Base-by-base conservation (phyloP, 2,329 filamentous ascomycete genomes). In the Clarireedia hainanense region DNA sequence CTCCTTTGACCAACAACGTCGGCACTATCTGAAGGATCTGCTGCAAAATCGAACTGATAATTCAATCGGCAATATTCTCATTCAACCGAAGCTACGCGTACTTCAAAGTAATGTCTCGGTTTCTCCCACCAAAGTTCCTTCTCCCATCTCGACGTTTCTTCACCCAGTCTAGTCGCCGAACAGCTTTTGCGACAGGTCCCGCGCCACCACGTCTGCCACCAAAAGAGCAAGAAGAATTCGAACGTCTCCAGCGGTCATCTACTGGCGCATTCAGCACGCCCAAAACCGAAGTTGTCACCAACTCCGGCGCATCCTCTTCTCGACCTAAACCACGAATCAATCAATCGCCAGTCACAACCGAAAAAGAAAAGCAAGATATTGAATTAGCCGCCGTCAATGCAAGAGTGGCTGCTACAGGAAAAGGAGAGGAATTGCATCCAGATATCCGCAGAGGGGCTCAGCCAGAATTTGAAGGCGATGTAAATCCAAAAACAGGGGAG, bases 401-500 rank as follows among this genome's bases (percentile, higher is more conserved):
- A 30, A 70, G 73, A 63, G 72, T 81, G 24, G 73, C 77, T 52
- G 76, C 78, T 20, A 74, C 75, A n/a, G 79, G 78, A 42, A 75
- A 81, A 50, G 84, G 83, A 58, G 82, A 85, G 56, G 80, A 85
- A 58, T 70, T 88, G 20, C 85, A 89, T 68, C 85, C 84, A 0
- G 84, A 90, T 69, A 74, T 92, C 56, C 78, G 86, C 61, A 76
- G 84, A 61, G 92, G 92, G 37, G 86, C 91, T 45, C 81, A 85
- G 66, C 91, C 94, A 1, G 92, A 97, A 74, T 99, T 99, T 66
- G 85, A 92, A 63, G 94, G 94, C 57, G 91, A 97, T 53, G 79
- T 77, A 55, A 97, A 99, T 71, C 94, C 94, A 2, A 87, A 86
- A 76, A 99, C 94, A 1, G 94, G 94, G 24, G 94, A 99, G 77